These are phyloP conservation scores for Meredithiella fracta DNA, from an alignment of 2,329 filamentous ascomycete species.

Conservation along the genomic window DNA sequence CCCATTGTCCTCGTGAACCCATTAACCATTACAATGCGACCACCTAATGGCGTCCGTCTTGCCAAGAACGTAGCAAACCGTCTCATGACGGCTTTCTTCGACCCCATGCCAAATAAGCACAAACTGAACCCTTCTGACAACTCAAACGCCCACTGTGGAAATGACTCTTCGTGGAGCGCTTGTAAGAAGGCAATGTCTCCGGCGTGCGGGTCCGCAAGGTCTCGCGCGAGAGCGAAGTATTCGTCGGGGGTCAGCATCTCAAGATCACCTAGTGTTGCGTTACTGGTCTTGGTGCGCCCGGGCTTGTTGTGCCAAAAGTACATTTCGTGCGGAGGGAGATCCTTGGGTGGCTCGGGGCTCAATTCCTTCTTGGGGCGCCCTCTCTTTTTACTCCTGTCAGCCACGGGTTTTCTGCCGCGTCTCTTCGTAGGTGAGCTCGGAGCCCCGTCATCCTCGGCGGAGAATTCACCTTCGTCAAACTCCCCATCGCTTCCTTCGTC, in stretches of 20 bases:
- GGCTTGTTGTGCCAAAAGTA: constrained; percentile 89
- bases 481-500: constrained; percentile 26
- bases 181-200: constrained; percentile 55
- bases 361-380: constrained; percentile 33
- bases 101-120: constrained; percentile 84
- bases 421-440: constrained; percentile 32
- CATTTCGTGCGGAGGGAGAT: constrained; percentile 73
- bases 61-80: constrained; percentile 59
- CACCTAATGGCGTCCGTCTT: constrained; percentile 20
- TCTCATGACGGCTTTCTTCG: constrained; percentile 60
- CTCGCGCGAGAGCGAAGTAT: constrained; percentile 48
- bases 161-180: constrained; percentile 61
- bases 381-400: constrained; percentile 17
- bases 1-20: constrained; percentile 57
- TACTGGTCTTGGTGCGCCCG: constrained; percentile 67
- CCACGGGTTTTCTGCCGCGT: constrained; percentile 16
- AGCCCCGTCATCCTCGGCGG: not conserved
- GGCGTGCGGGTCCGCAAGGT: constrained; percentile 43
- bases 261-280: constrained; percentile 62
- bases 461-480: constrained; percentile 24
- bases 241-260: constrained; percentile 77
- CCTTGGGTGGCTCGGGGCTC: constrained; percentile 62
- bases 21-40: constrained; percentile 67
- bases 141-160: constrained; percentile 87
- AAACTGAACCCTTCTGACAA: constrained; percentile 72